Conservation (phyloP, 805 yeast species). For the Kurtzmaniella cleridarum region DNA sequence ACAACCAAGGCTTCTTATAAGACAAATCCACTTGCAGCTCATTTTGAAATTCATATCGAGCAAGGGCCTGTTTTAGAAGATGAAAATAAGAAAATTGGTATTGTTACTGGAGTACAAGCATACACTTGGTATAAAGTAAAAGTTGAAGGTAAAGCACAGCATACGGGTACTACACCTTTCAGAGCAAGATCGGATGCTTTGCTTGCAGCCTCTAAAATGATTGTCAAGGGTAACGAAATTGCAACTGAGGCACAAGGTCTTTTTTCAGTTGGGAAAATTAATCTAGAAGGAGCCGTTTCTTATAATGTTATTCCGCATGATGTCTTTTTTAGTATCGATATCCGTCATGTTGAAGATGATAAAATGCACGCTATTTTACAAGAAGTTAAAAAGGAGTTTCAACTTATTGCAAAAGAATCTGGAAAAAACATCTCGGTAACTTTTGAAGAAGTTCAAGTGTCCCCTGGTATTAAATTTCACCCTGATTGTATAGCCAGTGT, state of each 20-base stretch:
- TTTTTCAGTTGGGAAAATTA: conserved; percentile 54
- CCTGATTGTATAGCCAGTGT: conserved; percentile 48
- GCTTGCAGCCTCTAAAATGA: conserved; percentile 53
- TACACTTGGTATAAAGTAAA: conserved; percentile 55
- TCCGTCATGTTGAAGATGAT: conserved; percentile 50
- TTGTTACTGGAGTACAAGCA: conserved; percentile 65
- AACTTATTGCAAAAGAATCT: conserved; percentile 24
- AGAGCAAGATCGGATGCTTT: conserved; percentile 56
- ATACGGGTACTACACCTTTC: conserved; percentile 72
- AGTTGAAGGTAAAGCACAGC: conserved; percentile 62
- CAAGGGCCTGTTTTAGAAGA: conserved; percentile 71
- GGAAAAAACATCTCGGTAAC: conserved; percentile 32
- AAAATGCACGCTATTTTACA: conserved; percentile 28
- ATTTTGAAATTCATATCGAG: conserved; percentile 71
- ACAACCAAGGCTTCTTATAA: conserved; percentile 40
- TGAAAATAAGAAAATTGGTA: conserved; percentile 51
- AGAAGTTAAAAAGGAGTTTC: conserved; percentile 35
- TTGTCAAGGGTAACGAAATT: conserved; percentile 49
- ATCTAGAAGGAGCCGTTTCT: conserved; percentile 53
- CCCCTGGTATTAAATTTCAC: conserved; percentile 55
- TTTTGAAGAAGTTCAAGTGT: conserved; percentile 41
- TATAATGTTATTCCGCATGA: conserved; percentile 59
- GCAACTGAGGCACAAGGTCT: conserved; percentile 50
- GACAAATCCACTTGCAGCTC: conserved; percentile 56
- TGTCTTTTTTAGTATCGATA: conserved; percentile 56